A percentile compares a stretch with the other conserved stretches of the same genome.
Conservation (phyloP, 352 stramenopile genomes). For the Stramenopiles sp. region DNA sequence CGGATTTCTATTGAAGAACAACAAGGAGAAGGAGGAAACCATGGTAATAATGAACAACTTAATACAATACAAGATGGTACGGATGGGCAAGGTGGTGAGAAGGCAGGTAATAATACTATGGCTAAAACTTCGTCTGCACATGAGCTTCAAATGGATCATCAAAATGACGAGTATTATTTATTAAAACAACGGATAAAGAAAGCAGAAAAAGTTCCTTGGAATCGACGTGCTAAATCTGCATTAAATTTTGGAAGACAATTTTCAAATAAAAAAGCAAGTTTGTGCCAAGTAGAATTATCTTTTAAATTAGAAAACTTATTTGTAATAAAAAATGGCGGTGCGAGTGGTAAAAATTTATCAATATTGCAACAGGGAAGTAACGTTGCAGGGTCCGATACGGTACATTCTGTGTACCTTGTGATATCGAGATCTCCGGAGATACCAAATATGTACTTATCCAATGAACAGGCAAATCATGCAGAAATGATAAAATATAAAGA, state of each 20-base stretch:
- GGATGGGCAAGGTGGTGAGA: neutral
- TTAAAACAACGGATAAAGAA: neutral
- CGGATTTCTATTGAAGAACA: too few relatives aligned
- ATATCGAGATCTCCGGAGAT: neutral
- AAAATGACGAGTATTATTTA: neutral
- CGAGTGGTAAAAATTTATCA: neutral
- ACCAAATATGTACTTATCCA: neutral
- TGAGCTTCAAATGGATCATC: neutral
- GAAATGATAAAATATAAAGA: neutral
- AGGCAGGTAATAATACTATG: neutral
- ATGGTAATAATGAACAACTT: too few relatives aligned
- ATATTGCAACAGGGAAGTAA: neutral
- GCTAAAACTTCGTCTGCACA: neutral
- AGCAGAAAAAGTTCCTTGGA: neutral
- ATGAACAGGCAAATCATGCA: neutral
- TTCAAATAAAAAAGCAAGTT: neutral
- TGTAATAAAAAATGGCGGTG: neutral
- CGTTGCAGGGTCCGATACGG: neutral
- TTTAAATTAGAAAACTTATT: slow-evolving; percentile 6
- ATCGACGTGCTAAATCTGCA: neutral
- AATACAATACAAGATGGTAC: too few relatives aligned
- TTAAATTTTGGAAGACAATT: neutral
- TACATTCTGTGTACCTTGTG: neutral
- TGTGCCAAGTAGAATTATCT: neutral
- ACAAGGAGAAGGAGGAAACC: too few relatives aligned